A percentile compares a stretch with the other conserved stretches of the same genome.
phyloP scores from a whole-genome alignment of 768 basidiomycete genomes.

The Serpula lacrymans region DNA sequence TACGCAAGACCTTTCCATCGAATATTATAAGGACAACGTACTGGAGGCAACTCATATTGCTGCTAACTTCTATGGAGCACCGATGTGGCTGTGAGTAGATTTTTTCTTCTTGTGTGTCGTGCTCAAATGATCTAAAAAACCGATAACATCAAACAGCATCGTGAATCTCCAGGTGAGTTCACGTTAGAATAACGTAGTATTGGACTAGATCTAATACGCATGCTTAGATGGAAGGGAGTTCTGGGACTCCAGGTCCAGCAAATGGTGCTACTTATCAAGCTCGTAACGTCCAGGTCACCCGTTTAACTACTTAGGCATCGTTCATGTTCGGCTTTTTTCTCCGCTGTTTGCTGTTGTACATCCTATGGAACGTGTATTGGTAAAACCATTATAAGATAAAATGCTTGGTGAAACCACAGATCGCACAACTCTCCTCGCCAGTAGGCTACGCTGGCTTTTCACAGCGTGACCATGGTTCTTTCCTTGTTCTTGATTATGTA shows the following conservation, averaged over 20 bases:
- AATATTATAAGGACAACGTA: constrained; percentile 40
- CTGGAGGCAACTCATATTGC: constrained; percentile 37
- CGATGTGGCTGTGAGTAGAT: constrained; percentile 39
- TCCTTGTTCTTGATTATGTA: too few relatives aligned
- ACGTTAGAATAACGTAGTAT: neutral
- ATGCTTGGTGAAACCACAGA: too few relatives aligned
- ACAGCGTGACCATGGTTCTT: too few relatives aligned
- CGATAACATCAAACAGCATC: constrained; percentile 34
- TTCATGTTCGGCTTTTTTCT: too few relatives aligned
- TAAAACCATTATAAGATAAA: too few relatives aligned
- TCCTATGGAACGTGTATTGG: too few relatives aligned
- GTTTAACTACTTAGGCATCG: too few relatives aligned
- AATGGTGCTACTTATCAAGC: constrained; percentile 40
- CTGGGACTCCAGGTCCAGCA: constrained; percentile 40
- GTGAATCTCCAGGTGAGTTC: constrained; percentile 37
- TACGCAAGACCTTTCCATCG: constrained; percentile 36
- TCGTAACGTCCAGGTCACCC: constrained; percentile 39
- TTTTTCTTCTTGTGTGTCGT: neutral
- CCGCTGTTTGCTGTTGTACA: too few relatives aligned
- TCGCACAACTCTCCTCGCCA: too few relatives aligned
- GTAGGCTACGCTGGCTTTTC: too few relatives aligned
- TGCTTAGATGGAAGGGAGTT: constrained; percentile 43
- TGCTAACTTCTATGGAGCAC: constrained; percentile 36
- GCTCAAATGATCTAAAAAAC: neutral
- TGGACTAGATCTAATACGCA: neutral